Evolutionary conservation across 1,284 basidiomycete genomes (phyloP).

Genomic region (Pterula multifida): DNA sequence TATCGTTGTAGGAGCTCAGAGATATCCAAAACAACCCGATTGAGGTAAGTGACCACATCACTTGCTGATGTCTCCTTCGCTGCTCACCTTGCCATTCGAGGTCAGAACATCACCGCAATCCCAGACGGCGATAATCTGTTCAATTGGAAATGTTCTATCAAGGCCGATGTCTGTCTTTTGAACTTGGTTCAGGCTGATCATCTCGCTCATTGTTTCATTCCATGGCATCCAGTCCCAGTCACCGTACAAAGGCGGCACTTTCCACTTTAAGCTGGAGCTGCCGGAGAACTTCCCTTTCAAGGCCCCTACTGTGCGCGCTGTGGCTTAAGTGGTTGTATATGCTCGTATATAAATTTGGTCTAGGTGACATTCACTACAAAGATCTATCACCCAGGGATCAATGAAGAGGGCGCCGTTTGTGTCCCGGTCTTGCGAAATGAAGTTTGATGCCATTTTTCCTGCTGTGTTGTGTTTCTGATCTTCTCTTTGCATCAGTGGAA

Average conservation of each 20-base stretch:
- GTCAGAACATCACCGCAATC: constrained; percentile 49
- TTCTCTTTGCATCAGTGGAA: constrained; percentile 58
- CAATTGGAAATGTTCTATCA: constrained; percentile 69
- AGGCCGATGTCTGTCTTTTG: constrained; percentile 50
- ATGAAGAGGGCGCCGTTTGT: constrained; percentile 80
- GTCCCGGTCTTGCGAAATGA: constrained; percentile 74
- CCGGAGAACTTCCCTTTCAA: constrained; percentile 85
- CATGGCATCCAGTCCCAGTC: constrained; percentile 44
- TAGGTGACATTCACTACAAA: constrained; percentile 81
- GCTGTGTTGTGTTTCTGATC: background rate
- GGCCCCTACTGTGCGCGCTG: constrained; percentile 54
- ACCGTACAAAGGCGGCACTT: constrained; percentile 79
- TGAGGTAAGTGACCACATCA: constrained; percentile 28
- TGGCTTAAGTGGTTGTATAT: constrained; percentile 5
- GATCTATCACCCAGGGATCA: constrained; percentile 89
- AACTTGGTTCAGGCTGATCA: too few species aligned
- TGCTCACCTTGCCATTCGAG: constrained; percentile 7
- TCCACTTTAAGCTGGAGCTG: constrained; percentile 61
- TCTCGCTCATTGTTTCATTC: constrained; percentile 4
- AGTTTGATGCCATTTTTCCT: constrained; percentile 32
- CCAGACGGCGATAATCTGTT: constrained; percentile 65
- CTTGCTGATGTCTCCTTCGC: background rate
- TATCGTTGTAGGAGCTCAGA: constrained; percentile 39
- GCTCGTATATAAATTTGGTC: constrained; percentile 6
- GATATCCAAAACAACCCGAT: constrained; percentile 50